These are phyloP conservation scores for Neurospora sp. DNA, from an alignment of 495 filamentous ascomycete species.

Conservation along the genomic window DNA sequence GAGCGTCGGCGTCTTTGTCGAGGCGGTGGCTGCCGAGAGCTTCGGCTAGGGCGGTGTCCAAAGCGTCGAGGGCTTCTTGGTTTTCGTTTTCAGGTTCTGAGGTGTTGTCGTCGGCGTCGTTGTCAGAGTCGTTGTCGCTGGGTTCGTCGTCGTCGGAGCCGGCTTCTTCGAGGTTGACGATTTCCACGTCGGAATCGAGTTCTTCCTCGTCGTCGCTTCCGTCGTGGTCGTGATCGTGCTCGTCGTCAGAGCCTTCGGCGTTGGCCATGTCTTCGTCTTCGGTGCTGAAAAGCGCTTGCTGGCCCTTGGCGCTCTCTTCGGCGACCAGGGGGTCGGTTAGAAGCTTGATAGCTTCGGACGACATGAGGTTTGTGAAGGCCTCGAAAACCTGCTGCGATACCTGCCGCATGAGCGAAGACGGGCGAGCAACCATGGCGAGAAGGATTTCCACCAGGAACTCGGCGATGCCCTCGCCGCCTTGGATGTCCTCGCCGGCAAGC, in stretches of 20 bases:
- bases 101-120: conserved; percentile 13
- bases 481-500: conserved; percentile 17
- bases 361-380: conserved; percentile 62
- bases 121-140: conserved; percentile 27
- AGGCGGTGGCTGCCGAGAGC: conserved; percentile 57
- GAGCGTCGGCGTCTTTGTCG: conserved; percentile 39
- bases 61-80: conserved; percentile 41
- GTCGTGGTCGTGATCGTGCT: conserved; percentile 21
- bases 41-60: conserved; percentile 69
- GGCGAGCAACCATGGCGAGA: conserved; percentile 77
- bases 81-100: conserved; percentile 33
- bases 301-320: conserved; percentile 71
- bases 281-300: conserved; percentile 73
- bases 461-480: conserved; percentile 45
- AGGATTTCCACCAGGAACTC: conserved; percentile 79
- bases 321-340: conserved; percentile 64
- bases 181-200: conserved; percentile 36
- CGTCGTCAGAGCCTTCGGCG: conserved; percentile 28
- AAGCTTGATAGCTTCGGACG: conserved; percentile 59
- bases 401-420: conserved; percentile 72
- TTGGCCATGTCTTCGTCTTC: conserved; percentile 49
- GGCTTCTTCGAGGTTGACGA: conserved; percentile 29
- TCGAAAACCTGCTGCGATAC: conserved; percentile 81
- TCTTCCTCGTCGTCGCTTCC: conserved; percentile 17
- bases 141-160: conserved; percentile 36